Conservation (phyloP, 768 basidiomycete genomes). For the Leccinum fibrillosum region DNA sequence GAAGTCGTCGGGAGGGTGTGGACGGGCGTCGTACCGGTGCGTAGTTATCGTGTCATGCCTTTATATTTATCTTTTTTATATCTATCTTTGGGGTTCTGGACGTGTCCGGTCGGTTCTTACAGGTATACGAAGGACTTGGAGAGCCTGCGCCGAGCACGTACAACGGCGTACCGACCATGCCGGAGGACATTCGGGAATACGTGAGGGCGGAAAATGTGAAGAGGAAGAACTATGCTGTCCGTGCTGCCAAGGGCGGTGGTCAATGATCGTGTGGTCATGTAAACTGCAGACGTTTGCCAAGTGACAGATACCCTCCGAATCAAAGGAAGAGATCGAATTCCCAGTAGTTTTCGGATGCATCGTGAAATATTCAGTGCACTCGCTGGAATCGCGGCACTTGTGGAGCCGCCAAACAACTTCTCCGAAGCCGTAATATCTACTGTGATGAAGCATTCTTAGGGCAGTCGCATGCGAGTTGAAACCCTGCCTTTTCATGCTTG, state of each 20-base stretch:
- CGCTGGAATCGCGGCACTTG: too few species aligned
- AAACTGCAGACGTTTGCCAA: too few species aligned
- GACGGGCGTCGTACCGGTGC: slow-evolving; percentile 26
- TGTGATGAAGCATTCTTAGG: not conserved
- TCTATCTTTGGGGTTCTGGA: not conserved
- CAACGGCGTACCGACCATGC: slow-evolving; percentile 12
- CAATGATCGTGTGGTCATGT: too few species aligned
- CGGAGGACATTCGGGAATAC: slow-evolving; percentile 21
- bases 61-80: not conserved
- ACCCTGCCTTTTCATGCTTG: not conserved
- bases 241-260: slow-evolving; percentile 36
- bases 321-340: not conserved
- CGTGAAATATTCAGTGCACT: too few species aligned
- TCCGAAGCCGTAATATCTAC: not conserved
- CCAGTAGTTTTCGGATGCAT: not conserved
- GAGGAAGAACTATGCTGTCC: slow-evolving; percentile 23
- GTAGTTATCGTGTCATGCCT: not conserved
- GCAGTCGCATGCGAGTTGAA: not conserved
- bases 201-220: slow-evolving; percentile 21
- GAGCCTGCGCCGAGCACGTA: slow-evolving; percentile 23
- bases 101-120: not conserved
- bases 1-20: slow-evolving; percentile 17
- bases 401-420: not conserved
- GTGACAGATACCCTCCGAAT: not conserved
- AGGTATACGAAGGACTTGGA: slow-evolving; percentile 25